Base-by-base conservation (phyloP, 2,329 filamentous ascomycete genomes). In the Xylariaceae sp. region DNA sequence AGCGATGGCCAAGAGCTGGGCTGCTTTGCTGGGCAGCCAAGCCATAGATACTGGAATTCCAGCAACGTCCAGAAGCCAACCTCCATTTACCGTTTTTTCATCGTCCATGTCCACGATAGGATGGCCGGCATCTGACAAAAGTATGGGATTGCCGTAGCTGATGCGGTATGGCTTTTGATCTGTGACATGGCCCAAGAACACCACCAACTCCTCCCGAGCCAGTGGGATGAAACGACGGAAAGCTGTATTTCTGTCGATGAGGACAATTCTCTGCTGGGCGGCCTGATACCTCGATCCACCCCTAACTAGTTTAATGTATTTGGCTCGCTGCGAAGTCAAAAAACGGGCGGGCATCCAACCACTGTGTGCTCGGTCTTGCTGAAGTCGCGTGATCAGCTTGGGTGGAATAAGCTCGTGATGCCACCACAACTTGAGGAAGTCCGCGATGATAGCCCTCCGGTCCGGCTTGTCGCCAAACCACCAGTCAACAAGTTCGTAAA, bases 41-140 rank as follows among this genome's bases (percentile, higher is more conserved):
- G 76, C 78, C 69, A 85, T 77, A 30, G 77, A 73, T 3, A 80
- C 69, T 3, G 82, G 77, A 11, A 83, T 75, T 53, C 82, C 82
- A 9, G 80, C 82, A 0, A 78, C 74, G 59, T 86, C 79, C 11
- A 86, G 66, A 63, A 84, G 72, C 80, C 80, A 84, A 3, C 80
- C 81, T 65, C 67, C 66, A 17, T 56, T 59, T 13, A 62, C 56
- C n/a, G 34, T 48, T 2, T 63, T 59, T 9, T 63, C 41, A n/a
- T 62, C 53, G 7, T 56, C 60, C 34, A 51, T 50, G 6, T 67
- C 56, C 41, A 60, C 60, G 7, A 68, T 62, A 1, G 67, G 69
- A 10, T 60, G 47, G 7, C 69, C 69, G 9, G 61, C 49, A 13
- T 66, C 65, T 7, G 67, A 68, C 45, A 72, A 66, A 10, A 65